These are phyloP conservation scores for Suillus variegatus DNA, from an alignment of 768 basidiomycete genomes.

Conservation along the genomic window DNA sequence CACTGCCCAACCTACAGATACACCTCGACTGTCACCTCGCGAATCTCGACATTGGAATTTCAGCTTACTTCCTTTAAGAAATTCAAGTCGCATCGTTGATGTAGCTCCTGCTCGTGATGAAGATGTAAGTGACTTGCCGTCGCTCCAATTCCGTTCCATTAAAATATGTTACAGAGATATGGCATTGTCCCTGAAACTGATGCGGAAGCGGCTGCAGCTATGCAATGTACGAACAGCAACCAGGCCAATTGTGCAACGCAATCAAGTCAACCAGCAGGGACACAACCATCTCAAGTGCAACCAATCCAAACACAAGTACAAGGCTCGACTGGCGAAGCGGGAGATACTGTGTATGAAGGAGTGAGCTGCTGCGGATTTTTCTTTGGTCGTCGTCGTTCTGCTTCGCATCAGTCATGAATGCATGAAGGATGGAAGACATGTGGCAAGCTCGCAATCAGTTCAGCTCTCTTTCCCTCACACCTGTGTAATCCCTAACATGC, in stretches of 20 bases:
- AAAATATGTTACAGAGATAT: not conserved
- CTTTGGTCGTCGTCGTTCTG: not conserved
- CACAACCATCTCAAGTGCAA: not conserved
- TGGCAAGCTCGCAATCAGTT: too few species aligned
- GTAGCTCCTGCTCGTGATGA: not conserved
- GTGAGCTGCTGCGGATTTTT: not conserved
- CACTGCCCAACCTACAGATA: too few species aligned
- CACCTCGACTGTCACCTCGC: too few species aligned
- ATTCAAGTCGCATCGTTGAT: not conserved
- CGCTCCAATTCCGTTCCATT: not conserved
- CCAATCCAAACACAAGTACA: not conserved
- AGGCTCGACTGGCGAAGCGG: not conserved
- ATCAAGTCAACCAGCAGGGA: not conserved
- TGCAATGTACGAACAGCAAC: not conserved
- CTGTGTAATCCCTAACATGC: too few species aligned
- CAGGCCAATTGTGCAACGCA: not conserved
- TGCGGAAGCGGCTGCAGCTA: not conserved
- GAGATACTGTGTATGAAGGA: not conserved
- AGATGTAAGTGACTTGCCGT: not conserved
- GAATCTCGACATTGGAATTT: not conserved
- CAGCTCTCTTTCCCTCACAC: too few species aligned
- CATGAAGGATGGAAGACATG: too few species aligned
- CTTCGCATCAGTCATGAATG: not conserved
- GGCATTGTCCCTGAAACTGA: not conserved
- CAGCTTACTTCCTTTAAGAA: not conserved